These are phyloP conservation scores for Morella rubra DNA, from an alignment of 306 rosid species.

Conservation along the genomic window DNA sequence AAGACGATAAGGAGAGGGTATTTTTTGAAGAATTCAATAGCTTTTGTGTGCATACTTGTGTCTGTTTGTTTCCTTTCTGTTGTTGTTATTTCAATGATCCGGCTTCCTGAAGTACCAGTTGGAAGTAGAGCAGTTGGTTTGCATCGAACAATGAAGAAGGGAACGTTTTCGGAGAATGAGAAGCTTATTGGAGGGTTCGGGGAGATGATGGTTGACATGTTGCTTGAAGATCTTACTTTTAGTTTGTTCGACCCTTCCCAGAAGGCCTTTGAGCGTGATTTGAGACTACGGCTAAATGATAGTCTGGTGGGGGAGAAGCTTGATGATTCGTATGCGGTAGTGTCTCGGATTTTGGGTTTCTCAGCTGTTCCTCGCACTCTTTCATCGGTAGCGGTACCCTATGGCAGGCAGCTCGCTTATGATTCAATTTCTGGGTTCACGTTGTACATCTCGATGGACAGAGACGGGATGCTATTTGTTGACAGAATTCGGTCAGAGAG, in stretches of 20 bases:
- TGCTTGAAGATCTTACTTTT: constrained; percentile 80
- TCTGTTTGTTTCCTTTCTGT: constrained; percentile 47
- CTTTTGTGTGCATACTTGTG: constrained; percentile 43
- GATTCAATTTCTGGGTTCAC: constrained; percentile 81
- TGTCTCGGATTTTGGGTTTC: constrained; percentile 70
- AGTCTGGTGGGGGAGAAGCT: constrained; percentile 50
- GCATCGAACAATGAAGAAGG: constrained; percentile 30
- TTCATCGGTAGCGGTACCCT: constrained; percentile 40
- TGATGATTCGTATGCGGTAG: constrained; percentile 64
- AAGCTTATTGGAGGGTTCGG: constrained; percentile 49
- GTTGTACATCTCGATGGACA: constrained; percentile 51
- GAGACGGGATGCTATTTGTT: constrained; percentile 65
- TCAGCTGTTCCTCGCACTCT: constrained; percentile 64
- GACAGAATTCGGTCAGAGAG: constrained; percentile 59
- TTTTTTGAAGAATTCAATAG: constrained; percentile 48
- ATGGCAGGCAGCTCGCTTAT: constrained; percentile 44
- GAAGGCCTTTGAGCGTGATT: constrained; percentile 68
- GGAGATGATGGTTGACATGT: constrained; percentile 77
- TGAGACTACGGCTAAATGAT: constrained; percentile 40
- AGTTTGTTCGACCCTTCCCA: constrained; percentile 80
- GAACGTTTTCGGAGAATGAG: constrained; percentile 29
- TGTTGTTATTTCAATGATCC: constrained; percentile 37
- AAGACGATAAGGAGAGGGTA: constrained; percentile 47
- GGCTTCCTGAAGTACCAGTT: constrained; percentile 58
- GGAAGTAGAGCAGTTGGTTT: constrained; percentile 30